These are phyloP conservation scores for Herpotrichia juniperi DNA, from an alignment of 2,329 filamentous ascomycete genomes.

Conservation along the genomic window DNA sequence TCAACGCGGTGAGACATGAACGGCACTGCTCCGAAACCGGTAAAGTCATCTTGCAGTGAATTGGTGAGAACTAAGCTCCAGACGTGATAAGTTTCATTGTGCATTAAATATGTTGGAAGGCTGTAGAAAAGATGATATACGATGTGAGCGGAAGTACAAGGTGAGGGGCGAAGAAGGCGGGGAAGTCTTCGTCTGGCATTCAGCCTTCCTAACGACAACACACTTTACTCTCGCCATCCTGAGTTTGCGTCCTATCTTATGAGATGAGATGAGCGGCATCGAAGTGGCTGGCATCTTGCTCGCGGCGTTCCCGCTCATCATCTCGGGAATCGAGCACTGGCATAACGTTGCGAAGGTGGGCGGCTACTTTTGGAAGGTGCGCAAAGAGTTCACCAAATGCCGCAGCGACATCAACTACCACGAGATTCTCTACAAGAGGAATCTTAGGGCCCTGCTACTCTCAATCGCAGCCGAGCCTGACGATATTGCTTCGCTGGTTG, in stretches of 20 bases:
- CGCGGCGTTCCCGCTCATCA: constrained; percentile 21
- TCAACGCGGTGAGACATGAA: constrained; percentile 7
- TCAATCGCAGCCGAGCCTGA: constrained; percentile 15
- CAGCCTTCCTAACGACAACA: neutral
- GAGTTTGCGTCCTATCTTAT: neutral
- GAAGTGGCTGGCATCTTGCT: constrained; percentile 26
- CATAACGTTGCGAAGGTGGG: constrained; percentile 19
- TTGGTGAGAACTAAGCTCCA: too few species aligned
- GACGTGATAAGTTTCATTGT: too few species aligned
- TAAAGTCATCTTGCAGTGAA: neutral
- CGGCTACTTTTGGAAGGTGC: constrained; percentile 19
- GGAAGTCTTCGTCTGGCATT: too few species aligned
- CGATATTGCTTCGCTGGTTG: constrained; percentile 14
- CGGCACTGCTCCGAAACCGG: constrained; percentile 17
- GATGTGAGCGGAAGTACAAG: too few species aligned
- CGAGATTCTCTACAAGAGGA: constrained; percentile 19
- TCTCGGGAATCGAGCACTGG: constrained; percentile 23
- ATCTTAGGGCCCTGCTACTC: constrained; percentile 19
- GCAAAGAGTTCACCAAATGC: constrained; percentile 21
- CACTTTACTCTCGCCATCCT: neutral
- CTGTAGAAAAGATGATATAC: too few species aligned
- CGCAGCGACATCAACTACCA: constrained; percentile 15
- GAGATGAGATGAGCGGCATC: constrained; percentile 20
- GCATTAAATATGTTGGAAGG: neutral
- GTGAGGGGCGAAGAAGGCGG: too few species aligned